phyloP scores from a whole-genome alignment of 129 eudicot species.

The Helianthus annuus region DNA sequence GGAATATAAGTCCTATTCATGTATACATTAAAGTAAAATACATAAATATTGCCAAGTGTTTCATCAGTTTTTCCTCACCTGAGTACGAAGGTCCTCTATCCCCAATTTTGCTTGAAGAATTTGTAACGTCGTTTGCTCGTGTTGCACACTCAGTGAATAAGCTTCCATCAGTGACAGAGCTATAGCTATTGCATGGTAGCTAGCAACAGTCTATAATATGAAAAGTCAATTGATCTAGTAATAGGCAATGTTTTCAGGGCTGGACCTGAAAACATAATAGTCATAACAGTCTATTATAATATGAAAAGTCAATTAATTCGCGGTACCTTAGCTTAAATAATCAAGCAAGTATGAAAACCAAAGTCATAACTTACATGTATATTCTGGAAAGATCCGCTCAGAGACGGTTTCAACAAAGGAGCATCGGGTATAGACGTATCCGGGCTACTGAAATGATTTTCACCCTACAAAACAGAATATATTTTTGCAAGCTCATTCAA shows the following conservation, averaged over 20 bases:
- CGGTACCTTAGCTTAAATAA: too few relatives aligned
- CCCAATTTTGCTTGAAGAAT: slow-evolving; percentile 98
- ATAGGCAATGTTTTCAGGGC: neutral
- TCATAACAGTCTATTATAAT: too few relatives aligned
- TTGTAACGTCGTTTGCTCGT: slow-evolving; percentile 92
- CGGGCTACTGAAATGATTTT: slow-evolving; percentile 40
- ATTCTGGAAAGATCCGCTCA: slow-evolving; percentile 48
- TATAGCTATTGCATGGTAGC: slow-evolving; percentile 99
- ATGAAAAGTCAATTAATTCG: too few relatives aligned
- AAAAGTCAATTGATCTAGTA: slow-evolving; percentile 18
- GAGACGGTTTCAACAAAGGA: slow-evolving; percentile 43
- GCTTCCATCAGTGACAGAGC: slow-evolving; percentile 99
- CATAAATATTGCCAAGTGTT: neutral
- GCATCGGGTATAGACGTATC: slow-evolving; percentile 47
- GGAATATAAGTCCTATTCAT: neutral
- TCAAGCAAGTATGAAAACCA: neutral
- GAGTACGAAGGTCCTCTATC: slow-evolving; percentile 96
- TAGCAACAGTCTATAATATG: slow-evolving; percentile 88
- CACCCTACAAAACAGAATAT: slow-evolving; percentile 43
- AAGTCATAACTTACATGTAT: slow-evolving; percentile 45
- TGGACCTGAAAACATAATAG: too few relatives aligned
- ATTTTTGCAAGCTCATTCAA: slow-evolving; percentile 17
- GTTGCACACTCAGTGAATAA: slow-evolving; percentile 93
- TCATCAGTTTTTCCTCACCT: slow-evolving; percentile 44
- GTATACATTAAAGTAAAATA: neutral